These are phyloP conservation scores for Xanthoconium stramineum DNA, from an alignment of 768 basidiomycete genomes.

Conservation along the genomic window DNA sequence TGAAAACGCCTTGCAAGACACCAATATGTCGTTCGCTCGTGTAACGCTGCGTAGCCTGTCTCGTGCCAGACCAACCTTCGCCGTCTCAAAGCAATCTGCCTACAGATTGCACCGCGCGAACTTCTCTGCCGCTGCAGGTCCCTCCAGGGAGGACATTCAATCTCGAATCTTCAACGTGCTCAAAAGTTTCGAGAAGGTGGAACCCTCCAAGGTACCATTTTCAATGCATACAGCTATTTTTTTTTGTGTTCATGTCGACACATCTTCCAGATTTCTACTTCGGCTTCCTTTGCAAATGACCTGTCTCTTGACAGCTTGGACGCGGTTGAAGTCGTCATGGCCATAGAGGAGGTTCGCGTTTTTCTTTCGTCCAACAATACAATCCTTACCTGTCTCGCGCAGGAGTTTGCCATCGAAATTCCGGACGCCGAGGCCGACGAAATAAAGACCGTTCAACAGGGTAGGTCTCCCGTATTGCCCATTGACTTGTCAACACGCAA, in stretches of 20 bases:
- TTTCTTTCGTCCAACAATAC: slow-evolving; percentile 2
- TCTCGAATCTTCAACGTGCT: slow-evolving; percentile 27
- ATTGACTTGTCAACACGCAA: neutral
- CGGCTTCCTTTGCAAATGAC: slow-evolving; percentile 53
- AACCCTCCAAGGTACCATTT: slow-evolving; percentile 25
- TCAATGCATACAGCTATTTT: slow-evolving; percentile 8
- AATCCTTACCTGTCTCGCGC: neutral
- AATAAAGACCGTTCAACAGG: slow-evolving; percentile 89
- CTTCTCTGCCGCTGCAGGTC: slow-evolving; percentile 27
- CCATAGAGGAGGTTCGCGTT: slow-evolving; percentile 79
- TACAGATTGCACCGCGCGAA: slow-evolving; percentile 31
- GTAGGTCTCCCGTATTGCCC: slow-evolving; percentile 41
- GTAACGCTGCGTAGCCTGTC: slow-evolving; percentile 31
- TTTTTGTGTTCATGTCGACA: slow-evolving; percentile 27
- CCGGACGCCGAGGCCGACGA: slow-evolving; percentile 95
- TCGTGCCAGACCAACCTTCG: slow-evolving; percentile 26
- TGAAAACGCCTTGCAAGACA: slow-evolving; percentile 9
- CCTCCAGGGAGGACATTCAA: slow-evolving; percentile 24
- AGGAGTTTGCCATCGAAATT: slow-evolving; percentile 98
- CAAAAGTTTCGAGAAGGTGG: slow-evolving; percentile 32
- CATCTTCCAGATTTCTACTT: slow-evolving; percentile 53
- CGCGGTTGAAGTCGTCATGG: slow-evolving; percentile 98
- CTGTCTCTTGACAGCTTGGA: slow-evolving; percentile 85
- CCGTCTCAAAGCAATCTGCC: slow-evolving; percentile 27
- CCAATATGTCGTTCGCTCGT: slow-evolving; percentile 35